A percentile compares a stretch with the other conserved stretches of the same genome.
These are phyloP conservation scores for Rhizopus arrhizus DNA, from an alignment of 371 early-diverging fungal genomes.

Conservation along the genomic window DNA sequence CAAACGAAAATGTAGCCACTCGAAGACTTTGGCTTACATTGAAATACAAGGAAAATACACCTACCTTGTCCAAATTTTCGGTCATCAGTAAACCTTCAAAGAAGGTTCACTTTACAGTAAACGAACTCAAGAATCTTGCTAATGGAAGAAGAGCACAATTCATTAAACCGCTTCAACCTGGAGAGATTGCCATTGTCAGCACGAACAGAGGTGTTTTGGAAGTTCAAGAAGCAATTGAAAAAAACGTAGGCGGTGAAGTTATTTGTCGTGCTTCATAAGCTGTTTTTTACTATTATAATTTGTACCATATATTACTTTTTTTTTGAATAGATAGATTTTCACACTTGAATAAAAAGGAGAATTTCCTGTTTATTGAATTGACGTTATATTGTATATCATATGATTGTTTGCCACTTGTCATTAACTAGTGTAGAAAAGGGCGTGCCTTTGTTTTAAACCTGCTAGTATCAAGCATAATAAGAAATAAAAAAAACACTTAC, in stretches of 20 bases:
- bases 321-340: neutral
- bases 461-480: no score
- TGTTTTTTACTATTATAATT: neutral
- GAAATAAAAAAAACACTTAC: no score
- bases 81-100: constrained; percentile 84
- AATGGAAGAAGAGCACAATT: constrained; percentile 74
- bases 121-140: constrained; percentile 77
- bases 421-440: no score
- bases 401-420: no score
- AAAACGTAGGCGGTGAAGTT: constrained; percentile 87
- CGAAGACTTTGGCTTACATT: constrained; percentile 91
- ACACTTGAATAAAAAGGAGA: neutral
- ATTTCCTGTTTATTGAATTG: neutral
- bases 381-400: no score
- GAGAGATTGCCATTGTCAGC: constrained; percentile 89
- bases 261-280: constrained; percentile 71
- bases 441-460: no score
- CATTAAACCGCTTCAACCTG: constrained; percentile 81
- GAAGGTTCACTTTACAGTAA: constrained; percentile 75
- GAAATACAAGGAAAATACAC: constrained; percentile 87
- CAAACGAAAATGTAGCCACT: constrained; percentile 82
- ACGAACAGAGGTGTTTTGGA: constrained; percentile 91
- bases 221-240: constrained; percentile 85
- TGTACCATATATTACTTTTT: neutral
- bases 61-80: constrained; percentile 75